Percentiles rank a stretch among this genome's conserved stretches.
These are phyloP conservation scores for Suillus sp. DNA, from an alignment of 768 basidiomycete genomes.

Conservation along the genomic window DNA sequence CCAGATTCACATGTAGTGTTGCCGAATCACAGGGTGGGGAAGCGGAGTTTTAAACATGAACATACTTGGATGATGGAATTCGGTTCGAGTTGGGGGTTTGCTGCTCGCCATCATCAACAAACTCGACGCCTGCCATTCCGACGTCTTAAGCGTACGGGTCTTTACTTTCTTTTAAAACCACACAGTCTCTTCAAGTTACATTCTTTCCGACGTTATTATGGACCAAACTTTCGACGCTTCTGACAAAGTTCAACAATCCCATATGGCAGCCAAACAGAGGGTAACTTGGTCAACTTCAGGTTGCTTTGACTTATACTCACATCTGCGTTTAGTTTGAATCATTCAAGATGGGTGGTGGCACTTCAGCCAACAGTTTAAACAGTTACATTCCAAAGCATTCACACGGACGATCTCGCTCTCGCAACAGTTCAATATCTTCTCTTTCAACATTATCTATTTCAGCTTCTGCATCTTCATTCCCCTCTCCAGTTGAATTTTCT, in stretches of 20 bases:
- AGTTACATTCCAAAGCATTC: slow-evolving; percentile 37
- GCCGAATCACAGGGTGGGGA: neutral
- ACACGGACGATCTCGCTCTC: slow-evolving; percentile 60
- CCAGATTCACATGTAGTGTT: neutral
- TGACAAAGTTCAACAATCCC: slow-evolving; percentile 31
- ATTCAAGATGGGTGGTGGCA: slow-evolving; percentile 62
- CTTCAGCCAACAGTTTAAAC: slow-evolving; percentile 40
- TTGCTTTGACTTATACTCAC: neutral
- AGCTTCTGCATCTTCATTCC: slow-evolving; percentile 37
- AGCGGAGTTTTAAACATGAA: slow-evolving; percentile 31
- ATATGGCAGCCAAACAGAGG: slow-evolving; percentile 45
- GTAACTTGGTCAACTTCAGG: slow-evolving; percentile 23
- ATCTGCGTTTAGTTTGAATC: slow-evolving; percentile 59
- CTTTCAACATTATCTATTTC: slow-evolving; percentile 44
- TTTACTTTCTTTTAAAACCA: slow-evolving; percentile 37
- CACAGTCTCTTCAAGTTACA: slow-evolving; percentile 37
- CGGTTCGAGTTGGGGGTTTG: slow-evolving; percentile 23
- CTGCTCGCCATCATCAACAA: slow-evolving; percentile 30
- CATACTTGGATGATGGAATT: slow-evolving; percentile 14
- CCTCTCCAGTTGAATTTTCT: slow-evolving; percentile 40
- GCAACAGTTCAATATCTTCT: slow-evolving; percentile 56
- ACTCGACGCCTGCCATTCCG: slow-evolving; percentile 21
- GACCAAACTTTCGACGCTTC: slow-evolving; percentile 37
- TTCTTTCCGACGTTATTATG: slow-evolving; percentile 41
- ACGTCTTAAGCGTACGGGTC: slow-evolving; percentile 30